These are phyloP conservation scores for Thecaphora frezii DNA, from an alignment of 1,284 basidiomycete genomes.

Conservation along the genomic window DNA sequence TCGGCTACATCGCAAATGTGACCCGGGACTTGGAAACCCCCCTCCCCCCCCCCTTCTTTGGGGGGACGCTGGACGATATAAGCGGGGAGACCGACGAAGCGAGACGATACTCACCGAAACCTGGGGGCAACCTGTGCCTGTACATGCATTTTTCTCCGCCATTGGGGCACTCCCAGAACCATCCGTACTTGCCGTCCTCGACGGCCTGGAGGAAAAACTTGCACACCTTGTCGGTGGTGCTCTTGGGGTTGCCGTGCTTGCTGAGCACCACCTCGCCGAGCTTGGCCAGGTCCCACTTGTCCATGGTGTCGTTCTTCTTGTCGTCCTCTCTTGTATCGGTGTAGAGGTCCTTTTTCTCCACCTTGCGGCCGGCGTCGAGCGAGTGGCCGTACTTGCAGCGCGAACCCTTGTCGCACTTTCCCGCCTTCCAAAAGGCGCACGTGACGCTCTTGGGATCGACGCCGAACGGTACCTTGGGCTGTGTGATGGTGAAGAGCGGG, in stretches of 20 bases:
- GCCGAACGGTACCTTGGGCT: slow-evolving; percentile 83
- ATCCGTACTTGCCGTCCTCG: slow-evolving; percentile 85
- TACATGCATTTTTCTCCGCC: slow-evolving; percentile 82
- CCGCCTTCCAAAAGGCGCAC: slow-evolving; percentile 56
- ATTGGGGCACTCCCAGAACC: slow-evolving; percentile 73
- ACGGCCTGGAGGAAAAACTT: slow-evolving; percentile 96
- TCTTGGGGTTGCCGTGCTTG: slow-evolving; percentile 86
- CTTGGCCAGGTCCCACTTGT: slow-evolving; percentile 95
- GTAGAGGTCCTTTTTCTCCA: slow-evolving; percentile 95
- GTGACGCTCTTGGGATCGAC: slow-evolving; percentile 63
- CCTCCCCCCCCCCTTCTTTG: too few species aligned
- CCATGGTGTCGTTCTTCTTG: slow-evolving; percentile 86
- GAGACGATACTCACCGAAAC: slow-evolving; percentile 58
- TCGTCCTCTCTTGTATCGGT: slow-evolving; percentile 70
- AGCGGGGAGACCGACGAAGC: too few species aligned
- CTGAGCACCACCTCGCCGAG: slow-evolving; percentile 80
- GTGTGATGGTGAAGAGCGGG: slow-evolving; percentile 57
- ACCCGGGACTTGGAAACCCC: too few species aligned
- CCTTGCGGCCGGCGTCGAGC: slow-evolving; percentile 78
- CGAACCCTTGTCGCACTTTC: slow-evolving; percentile 53
- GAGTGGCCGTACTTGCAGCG: slow-evolving; percentile 94
- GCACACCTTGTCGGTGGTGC: slow-evolving; percentile 91
- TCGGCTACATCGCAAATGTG: too few species aligned
- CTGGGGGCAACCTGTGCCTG: slow-evolving; percentile 90
- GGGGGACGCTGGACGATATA: too few species aligned